Evolutionary conservation across 1,139 yeast genomes (phyloP), one percentile per base, ranked within the genome.

Genomic region (Kodamaea sp.): DNA sequence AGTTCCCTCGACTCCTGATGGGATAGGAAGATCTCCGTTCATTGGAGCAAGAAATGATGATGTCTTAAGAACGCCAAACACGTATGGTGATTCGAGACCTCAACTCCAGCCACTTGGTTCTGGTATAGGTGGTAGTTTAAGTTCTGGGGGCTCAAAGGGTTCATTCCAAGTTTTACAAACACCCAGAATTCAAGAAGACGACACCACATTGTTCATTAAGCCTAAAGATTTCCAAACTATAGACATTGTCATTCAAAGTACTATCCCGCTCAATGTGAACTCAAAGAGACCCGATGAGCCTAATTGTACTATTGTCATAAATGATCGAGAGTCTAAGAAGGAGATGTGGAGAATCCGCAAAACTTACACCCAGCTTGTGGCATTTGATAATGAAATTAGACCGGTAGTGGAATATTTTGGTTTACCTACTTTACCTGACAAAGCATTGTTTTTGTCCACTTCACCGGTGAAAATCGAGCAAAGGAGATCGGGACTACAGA

Each of bases 261-360:
- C 87, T 8, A 61, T 86, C 34, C 64, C 75, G 53, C 56, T 43
- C 46, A 73, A 59, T 38, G 42, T 46, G 34, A 54, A 44, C 35
- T 59, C 38, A 40, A 63, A 60, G 33, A 62, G 64, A 43, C 41
- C 68, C 2, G 85, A 78, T 26, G 86, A 80, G 25, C 79, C 83
- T 6, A 63, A 66, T 15, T 70, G 82, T n/a, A 69, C 85, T 1
- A 64, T 87, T 30, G 73, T 81, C 2, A 74, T 83, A 4, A 63
- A 70, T 21, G 92, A 85, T 50, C 66, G 78, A 20, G 76, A 65
- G 7, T 61, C 81, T 1, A 68, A 64, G 20, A 80, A 80, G 46
- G 87, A 80, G 50, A 74, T 84, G 71, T 87, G 94, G 85, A 71
- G 80, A 44, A 73, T 84, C 34, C 62, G 80, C 19, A 87, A 88